Conservation (phyloP, 2,329 filamentous ascomycete genomes). For the Fusarium burgessii region DNA sequence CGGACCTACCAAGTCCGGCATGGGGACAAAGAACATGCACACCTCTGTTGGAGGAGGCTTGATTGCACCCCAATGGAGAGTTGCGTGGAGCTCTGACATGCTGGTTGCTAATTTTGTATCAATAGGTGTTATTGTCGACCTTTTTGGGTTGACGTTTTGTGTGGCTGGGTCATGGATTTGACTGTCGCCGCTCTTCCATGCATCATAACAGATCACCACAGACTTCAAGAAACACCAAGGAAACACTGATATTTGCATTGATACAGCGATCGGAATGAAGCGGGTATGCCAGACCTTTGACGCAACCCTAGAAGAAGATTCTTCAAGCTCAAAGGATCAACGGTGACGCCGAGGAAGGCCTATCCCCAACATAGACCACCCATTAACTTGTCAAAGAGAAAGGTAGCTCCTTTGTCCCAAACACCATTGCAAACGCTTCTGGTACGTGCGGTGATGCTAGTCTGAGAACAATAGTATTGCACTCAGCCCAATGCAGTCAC, state of each 20-base stretch:
- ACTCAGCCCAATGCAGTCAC: not conserved
- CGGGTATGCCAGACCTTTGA: not conserved
- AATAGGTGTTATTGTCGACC: conserved; percentile 32
- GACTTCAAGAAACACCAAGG: not conserved
- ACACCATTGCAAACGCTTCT: conserved; percentile 7
- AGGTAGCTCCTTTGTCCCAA: conserved; percentile 21
- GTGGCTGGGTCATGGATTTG: not conserved
- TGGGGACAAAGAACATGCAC: conserved; percentile 25
- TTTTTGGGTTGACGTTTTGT: conserved; percentile 10
- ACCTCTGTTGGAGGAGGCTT: not conserved
- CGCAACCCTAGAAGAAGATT: not conserved
- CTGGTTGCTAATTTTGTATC: conserved; percentile 28
- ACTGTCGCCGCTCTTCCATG: not conserved
- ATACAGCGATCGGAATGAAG: not conserved
- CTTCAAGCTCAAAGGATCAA: conserved; percentile 7
- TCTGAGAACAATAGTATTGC: conserved; percentile 32
- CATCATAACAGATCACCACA: not conserved
- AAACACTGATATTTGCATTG: not conserved
- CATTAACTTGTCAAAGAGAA: conserved; percentile 16
- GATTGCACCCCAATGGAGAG: not conserved
- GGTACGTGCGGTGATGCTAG: conserved; percentile 5
- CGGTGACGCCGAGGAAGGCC: conserved; percentile 7
- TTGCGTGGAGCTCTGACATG: not conserved
- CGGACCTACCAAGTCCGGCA: not conserved
- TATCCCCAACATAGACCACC: conserved; percentile 24